phyloP scores from a whole-genome alignment of 2,329 filamentous ascomycete genomes.

The Colletotrichum australisinense region DNA sequence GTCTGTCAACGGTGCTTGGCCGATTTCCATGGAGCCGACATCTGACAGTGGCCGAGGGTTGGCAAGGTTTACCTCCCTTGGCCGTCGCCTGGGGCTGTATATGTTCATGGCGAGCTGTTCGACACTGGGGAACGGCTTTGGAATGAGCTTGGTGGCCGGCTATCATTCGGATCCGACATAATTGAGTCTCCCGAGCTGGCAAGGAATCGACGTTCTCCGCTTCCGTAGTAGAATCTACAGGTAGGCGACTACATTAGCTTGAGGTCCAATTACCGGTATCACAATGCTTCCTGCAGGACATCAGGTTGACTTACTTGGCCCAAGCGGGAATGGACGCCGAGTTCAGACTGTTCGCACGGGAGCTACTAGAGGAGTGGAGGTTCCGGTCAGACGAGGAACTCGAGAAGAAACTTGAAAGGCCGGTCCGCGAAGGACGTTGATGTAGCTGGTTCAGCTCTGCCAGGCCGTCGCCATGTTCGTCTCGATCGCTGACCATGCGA shows the following conservation, averaged over 20 bases:
- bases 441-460: conserved; percentile 67
- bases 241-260: conserved; percentile 39
- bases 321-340: conserved; percentile 61
- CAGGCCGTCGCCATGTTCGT: conserved; percentile 73
- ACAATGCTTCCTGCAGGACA: not conserved
- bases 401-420: conserved; percentile 63
- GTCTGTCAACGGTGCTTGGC: conserved; percentile 40
- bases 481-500: conserved; percentile 66
- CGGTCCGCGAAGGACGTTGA: conserved; percentile 64
- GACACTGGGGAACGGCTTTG: conserved; percentile 60
- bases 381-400: conserved; percentile 62
- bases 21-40: conserved; percentile 58
- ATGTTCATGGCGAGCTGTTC: conserved; percentile 60
- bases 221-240: conserved; percentile 75
- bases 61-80: conserved; percentile 48
- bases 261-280: not conserved
- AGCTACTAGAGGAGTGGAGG: conserved; percentile 63
- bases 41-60: conserved; percentile 43
- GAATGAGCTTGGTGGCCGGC: conserved; percentile 58
- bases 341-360: conserved; percentile 58
- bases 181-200: conserved; percentile 59
- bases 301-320: conserved; percentile 56
- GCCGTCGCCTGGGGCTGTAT: conserved; percentile 58
- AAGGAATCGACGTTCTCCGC: conserved; percentile 68
- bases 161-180: conserved; percentile 58